These are phyloP conservation scores for Aspergillus versicolor DNA, from an alignment of 2,329 filamentous ascomycete species.

Conservation along the genomic window DNA sequence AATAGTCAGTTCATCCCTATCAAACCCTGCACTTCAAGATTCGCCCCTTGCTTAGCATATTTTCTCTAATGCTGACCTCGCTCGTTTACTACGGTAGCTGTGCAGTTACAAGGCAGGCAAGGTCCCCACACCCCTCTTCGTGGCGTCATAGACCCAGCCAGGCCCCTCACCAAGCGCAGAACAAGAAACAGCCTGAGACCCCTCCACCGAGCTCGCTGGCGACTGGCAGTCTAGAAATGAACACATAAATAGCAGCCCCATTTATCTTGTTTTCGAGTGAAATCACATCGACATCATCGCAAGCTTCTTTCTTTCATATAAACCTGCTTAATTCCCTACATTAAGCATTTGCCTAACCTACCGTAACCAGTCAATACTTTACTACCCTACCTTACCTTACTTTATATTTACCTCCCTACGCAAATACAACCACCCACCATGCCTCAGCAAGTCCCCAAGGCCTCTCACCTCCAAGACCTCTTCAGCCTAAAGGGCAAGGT, in stretches of 20 bases:
- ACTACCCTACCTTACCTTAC: neutral
- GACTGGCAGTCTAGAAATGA: neutral
- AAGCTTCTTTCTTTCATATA: neutral
- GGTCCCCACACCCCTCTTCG: neutral
- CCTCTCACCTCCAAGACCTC: slow-evolving; percentile 38
- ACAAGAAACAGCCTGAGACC: neutral
- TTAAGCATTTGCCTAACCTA: neutral
- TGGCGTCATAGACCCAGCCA: slow-evolving; percentile 19
- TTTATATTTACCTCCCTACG: neutral
- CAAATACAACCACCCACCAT: slow-evolving; percentile 27
- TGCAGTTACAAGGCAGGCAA: neutral
- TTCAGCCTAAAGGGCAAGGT: slow-evolving; percentile 51
- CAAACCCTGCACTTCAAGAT: neutral
- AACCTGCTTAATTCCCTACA: neutral
- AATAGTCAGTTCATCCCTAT: neutral
- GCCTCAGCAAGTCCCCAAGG: slow-evolving; percentile 39
- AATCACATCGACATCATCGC: slow-evolving; percentile 4
- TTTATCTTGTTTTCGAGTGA: neutral
- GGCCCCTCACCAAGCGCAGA: neutral
- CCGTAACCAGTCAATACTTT: neutral
- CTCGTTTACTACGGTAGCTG: neutral
- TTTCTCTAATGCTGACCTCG: neutral
- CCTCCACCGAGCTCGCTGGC: neutral
- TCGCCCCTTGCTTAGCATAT: neutral
- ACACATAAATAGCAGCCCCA: slow-evolving; percentile 1